Conservation (phyloP, 352 stramenopile genomes). For the Globisporangium orthogonon region DNA sequence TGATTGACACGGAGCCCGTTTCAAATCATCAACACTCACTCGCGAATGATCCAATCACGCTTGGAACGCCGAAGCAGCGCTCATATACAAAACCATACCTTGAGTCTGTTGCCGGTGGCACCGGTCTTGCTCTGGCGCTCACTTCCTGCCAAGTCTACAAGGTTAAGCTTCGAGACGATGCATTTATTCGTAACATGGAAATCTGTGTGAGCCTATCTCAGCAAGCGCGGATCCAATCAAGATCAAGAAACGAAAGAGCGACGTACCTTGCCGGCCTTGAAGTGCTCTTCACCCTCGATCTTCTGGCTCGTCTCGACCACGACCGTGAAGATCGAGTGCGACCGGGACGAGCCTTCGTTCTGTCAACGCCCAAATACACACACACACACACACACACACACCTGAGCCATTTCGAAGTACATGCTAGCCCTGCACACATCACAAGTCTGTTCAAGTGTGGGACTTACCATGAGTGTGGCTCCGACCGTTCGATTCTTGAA, state of each 20-base stretch:
- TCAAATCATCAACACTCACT: neutral
- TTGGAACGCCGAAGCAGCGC: no score
- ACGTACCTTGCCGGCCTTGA: conserved; percentile 73
- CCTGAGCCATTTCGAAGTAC: no score
- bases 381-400: no score
- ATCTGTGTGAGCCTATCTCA: neutral
- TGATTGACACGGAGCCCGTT: neutral
- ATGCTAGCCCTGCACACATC: neutral
- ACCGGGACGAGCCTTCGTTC: conserved; percentile 78
- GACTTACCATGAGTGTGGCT: conserved; percentile 69
- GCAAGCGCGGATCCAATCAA: neutral
- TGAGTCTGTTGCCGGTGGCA: conserved; percentile 69
- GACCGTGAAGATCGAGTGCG: conserved; percentile 85
- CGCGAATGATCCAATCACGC: neutral
- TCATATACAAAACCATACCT: conserved; percentile 18
- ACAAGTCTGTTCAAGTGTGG: neutral
- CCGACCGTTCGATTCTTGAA: conserved; percentile 83
- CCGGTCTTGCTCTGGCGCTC: conserved; percentile 84
- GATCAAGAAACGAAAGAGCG: neutral
- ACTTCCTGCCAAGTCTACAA: conserved; percentile 77
- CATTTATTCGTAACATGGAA: neutral
- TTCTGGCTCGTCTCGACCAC: conserved; percentile 81
- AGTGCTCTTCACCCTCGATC: conserved; percentile 60
- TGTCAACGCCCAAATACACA: neutral
- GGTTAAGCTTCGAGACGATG: conserved; percentile 40